These are phyloP conservation scores for Candida succiphila DNA, from an alignment of 805 yeast species.

Conservation along the genomic window DNA sequence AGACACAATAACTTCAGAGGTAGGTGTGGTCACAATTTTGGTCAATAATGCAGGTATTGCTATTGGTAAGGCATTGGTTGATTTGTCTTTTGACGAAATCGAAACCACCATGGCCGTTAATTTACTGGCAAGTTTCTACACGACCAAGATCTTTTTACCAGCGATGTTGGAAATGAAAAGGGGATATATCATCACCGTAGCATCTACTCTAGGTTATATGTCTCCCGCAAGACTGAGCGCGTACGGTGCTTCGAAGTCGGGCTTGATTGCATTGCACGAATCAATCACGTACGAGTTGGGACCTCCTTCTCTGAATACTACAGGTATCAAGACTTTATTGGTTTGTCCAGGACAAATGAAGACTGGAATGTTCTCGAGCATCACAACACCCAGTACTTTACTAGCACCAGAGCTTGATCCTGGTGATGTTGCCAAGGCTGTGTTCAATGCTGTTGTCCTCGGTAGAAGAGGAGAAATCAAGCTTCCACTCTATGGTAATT, in stretches of 20 bases:
- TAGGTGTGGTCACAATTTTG: slow-evolving; percentile 57
- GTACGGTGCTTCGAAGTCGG: slow-evolving; percentile 89
- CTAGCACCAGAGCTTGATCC: slow-evolving; percentile 83
- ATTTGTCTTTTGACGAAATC: slow-evolving; percentile 47
- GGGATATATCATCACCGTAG: slow-evolving; percentile 74
- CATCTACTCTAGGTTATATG: slow-evolving; percentile 78
- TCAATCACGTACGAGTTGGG: slow-evolving; percentile 65
- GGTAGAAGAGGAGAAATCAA: slow-evolving; percentile 65
- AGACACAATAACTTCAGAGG: slow-evolving; percentile 27
- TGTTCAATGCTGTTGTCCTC: slow-evolving; percentile 43
- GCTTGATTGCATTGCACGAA: slow-evolving; percentile 76
- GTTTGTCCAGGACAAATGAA: slow-evolving; percentile 83
- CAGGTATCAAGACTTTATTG: slow-evolving; percentile 61
- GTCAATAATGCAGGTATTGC: slow-evolving; percentile 84
- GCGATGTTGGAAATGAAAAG: slow-evolving; percentile 49
- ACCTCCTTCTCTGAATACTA: slow-evolving; percentile 30
- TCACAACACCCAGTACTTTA: slow-evolving; percentile 60
- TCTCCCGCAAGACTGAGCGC: slow-evolving; percentile 74
- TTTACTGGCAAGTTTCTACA: slow-evolving; percentile 57
- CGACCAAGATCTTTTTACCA: slow-evolving; percentile 65
- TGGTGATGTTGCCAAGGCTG: slow-evolving; percentile 45
- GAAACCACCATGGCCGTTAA: slow-evolving; percentile 58
- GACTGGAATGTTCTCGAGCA: slow-evolving; percentile 65
- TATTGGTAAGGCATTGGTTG: slow-evolving; percentile 44
- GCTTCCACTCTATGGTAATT: slow-evolving; percentile 66